Base-by-base conservation (phyloP, 192 early-diverging fungal genomes). In the Coemansia sp. region DNA sequence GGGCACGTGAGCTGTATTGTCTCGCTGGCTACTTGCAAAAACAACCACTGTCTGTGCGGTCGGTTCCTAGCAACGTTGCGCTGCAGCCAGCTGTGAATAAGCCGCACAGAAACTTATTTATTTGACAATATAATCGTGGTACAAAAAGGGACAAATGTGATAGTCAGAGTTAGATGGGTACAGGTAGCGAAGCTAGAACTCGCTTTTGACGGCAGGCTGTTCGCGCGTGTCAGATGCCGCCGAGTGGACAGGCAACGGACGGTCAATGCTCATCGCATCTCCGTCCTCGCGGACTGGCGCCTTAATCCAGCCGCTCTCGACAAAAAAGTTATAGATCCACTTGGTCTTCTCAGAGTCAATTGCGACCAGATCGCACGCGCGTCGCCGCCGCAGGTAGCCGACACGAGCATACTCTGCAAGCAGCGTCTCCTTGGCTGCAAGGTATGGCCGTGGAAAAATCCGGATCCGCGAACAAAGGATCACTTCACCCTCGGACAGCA, bases 271-370 rank as follows among this genome's bases (percentile, higher is more conserved):
- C 21, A 55, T 55, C 18, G 4, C 42, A n/a, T 44, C 42, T 44
- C 18, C 42, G 42, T 44, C 42, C 42, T 44, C 42, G 19, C 42
- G 42, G n/a, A 44, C 16, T 6, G 42, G 35, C 48, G 40, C 69
- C 47, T 88, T 86, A 69, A 98, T 89, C 96, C 96, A 98, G 6
- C 95, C 94, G 69, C 82, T 90, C 56, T 90, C 85, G 8, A 95
- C 86, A 69, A 96, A 99, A 70, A 97, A 95, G 62, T 98, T 92
- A 62, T 90, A 96, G 8, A 99, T 86, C 64, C 82, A 71, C 65
- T 82, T 83, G 3, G 93, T 90, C 69, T 94, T 97, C 77, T 89
- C 88, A 4, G 88, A 89, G 69, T 99, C 97, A 56, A 98, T 95
- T 74, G 91, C 92, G 76, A 95, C 88, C 54, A 99, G 64, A 45